Evolutionary conservation across 2,329 filamentous ascomycete species (phyloP).

Genomic region (Penicillium sp.): DNA sequence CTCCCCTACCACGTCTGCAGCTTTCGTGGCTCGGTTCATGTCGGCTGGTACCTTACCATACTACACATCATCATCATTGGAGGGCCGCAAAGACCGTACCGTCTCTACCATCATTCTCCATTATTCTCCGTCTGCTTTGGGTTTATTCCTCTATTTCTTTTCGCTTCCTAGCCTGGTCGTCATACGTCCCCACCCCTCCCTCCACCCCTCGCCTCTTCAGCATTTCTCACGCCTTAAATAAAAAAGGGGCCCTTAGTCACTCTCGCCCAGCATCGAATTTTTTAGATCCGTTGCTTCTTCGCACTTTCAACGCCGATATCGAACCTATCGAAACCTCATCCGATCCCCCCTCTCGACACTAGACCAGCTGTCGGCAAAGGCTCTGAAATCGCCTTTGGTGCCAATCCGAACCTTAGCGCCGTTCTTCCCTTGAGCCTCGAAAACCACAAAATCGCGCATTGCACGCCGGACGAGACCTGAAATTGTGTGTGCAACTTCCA

Average conservation of each 20-base stretch:
- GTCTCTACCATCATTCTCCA: slow-evolving; percentile 13
- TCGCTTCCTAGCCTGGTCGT: slow-evolving; percentile 18
- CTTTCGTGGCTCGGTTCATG: slow-evolving; percentile 18
- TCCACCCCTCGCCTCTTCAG: slow-evolving; percentile 17
- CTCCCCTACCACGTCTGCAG: slow-evolving; percentile 2
- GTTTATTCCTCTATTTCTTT: slow-evolving; percentile 1
- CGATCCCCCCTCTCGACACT: too few species aligned
- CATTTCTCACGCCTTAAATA: slow-evolving; percentile 9
- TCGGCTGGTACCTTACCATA: slow-evolving; percentile 10
- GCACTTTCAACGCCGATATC: not conserved
- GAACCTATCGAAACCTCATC: too few species aligned
- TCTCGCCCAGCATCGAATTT: not conserved
- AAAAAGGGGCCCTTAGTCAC: slow-evolving; percentile 5
- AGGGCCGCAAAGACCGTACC: slow-evolving; percentile 18
- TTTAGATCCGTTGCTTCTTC: not conserved
- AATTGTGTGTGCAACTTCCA: too few species aligned
- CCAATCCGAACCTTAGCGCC: not conserved
- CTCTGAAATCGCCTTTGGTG: too few species aligned
- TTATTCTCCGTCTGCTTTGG: too few species aligned
- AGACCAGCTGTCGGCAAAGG: too few species aligned
- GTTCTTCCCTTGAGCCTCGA: slow-evolving; percentile 12
- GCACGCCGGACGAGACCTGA: too few species aligned
- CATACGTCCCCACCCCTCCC: slow-evolving; percentile 18
- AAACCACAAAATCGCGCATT: not conserved
- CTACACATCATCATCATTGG: slow-evolving; percentile 17